Base-by-base conservation (phyloP, 176 grass and related monocot species). In the Carex myosuroides region DNA sequence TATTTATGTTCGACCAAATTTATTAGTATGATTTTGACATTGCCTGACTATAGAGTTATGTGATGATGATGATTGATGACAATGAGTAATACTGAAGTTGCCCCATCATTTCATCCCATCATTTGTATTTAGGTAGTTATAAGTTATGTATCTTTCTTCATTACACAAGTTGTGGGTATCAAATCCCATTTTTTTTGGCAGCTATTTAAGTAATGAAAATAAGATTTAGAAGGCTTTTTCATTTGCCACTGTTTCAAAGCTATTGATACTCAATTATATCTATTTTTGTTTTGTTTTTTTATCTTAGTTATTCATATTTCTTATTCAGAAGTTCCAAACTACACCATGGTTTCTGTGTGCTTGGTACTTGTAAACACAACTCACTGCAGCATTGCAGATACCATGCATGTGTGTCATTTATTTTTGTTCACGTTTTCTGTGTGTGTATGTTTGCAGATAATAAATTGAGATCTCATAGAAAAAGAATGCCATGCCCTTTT, bases 101-200 rank as follows among this genome's bases (percentile, higher is more conserved):
- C 0, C n/a, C 7, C 13, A 46, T 62, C 37, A 65, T 44, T 60
- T 61, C 37, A 79, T 79, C 30, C 18, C 50, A 59, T 79, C 76
- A 82, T 82, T 82, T 82, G 79, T 82, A 75, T 55, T 56, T 77
- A 77, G 73, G 73, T 77, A 77, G 73, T 77, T 70, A 29, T 54
- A 17, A 77, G 73, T 77, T 70, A 29, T 54, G 32, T 53, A 82
- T 83, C 42, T 64, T 21, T 83, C 70, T 62, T 59, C 63, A 65
- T 83, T 65, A 48, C 39, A 48, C 63, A 65, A 50, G 61, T 81
- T 81, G 17, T 81, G 59, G 55, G 55, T 63, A 41, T 62, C 20
- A 41, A 50, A 44, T 39, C 60, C 60, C 60, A 83, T 83, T 83
- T 82, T 83, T 83, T 83, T 83, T 21, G 78, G 57, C 63, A 67